Evolutionary conservation across 257 asterid genomes (phyloP).

Genomic region (Solanum boliviense): DNA sequence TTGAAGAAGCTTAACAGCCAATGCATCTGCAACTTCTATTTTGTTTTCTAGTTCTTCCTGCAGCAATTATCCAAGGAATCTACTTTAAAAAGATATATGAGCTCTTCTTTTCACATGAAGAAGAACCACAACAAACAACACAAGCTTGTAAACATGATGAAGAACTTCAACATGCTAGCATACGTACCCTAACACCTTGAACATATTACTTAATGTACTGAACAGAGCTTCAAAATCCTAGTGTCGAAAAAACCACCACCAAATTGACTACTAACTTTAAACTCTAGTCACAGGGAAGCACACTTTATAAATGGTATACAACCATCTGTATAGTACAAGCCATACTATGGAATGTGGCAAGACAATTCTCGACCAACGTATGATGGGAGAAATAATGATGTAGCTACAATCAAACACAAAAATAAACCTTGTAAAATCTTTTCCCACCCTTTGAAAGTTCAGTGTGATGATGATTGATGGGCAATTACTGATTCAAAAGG

Average conservation of each 20-base stretch:
- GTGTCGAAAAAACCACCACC: background rate
- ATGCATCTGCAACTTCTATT: conserved; percentile 91
- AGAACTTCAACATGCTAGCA: background rate
- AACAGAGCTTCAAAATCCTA: background rate
- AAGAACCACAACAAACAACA: background rate
- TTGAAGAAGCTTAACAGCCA: conserved; percentile 84
- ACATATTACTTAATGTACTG: background rate
- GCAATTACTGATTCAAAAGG: background rate
- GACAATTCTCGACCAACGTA: background rate
- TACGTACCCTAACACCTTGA: background rate
- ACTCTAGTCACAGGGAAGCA: background rate
- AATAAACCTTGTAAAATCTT: background rate
- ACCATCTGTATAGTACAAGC: background rate
- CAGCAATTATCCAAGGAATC: conserved; percentile 10
- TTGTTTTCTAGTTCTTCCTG: conserved; percentile 91
- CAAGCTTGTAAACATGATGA: conserved; percentile 1
- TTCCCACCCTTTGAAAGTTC: background rate
- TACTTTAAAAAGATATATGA: background rate
- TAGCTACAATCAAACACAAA: background rate
- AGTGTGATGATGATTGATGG: background rate
- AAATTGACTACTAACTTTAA: background rate
- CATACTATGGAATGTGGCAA: background rate
- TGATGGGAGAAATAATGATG: background rate
- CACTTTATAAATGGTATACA: background rate
- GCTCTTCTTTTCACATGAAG: background rate